Percentiles rank a stretch among this genome's conserved stretches.
Conservation (phyloP, 768 basidiomycete species). For the Pilatotrama ljubarskyi region DNA sequence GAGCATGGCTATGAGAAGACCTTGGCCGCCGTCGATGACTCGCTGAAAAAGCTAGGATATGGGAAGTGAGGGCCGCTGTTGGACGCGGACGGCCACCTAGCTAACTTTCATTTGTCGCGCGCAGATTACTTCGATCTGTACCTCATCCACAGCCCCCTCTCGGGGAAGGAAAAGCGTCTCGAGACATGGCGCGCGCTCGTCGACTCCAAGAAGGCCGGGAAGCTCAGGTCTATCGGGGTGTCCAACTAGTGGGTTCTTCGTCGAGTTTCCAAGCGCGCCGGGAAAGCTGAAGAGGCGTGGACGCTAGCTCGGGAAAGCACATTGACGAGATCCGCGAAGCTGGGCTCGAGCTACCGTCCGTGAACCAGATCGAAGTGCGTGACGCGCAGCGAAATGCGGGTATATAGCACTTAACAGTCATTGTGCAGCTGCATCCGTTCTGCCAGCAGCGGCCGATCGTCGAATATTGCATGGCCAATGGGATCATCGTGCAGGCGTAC, state of each 20-base stretch:
- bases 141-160: constrained; percentile 46
- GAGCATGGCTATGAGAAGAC: constrained; percentile 36
- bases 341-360: constrained; percentile 63
- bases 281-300: too few relatives aligned
- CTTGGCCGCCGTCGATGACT: constrained; percentile 28
- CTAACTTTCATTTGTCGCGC: too few relatives aligned
- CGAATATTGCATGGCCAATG: constrained; percentile 52
- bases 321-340: constrained; percentile 69
- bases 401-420: too few relatives aligned
- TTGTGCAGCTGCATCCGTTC: constrained; percentile 71
- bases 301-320: constrained; percentile 62
- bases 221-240: constrained; percentile 43
- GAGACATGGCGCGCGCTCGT: constrained; percentile 42
- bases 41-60: constrained; percentile 31
- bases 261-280: background rate
- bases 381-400: too few relatives aligned
- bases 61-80: constrained; percentile 30
- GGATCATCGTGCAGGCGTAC: constrained; percentile 44
- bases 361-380: constrained; percentile 82
- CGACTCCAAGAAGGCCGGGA: constrained; percentile 37
- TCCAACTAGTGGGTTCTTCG: constrained; percentile 47
- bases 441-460: constrained; percentile 83
- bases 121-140: constrained; percentile 50
- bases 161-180: constrained; percentile 40
- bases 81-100: background rate